A percentile compares a stretch with the other conserved stretches of the same genome.
These are phyloP conservation scores for Dittrichia graveolens DNA, from an alignment of 129 eudicot species.

Conservation along the genomic window DNA sequence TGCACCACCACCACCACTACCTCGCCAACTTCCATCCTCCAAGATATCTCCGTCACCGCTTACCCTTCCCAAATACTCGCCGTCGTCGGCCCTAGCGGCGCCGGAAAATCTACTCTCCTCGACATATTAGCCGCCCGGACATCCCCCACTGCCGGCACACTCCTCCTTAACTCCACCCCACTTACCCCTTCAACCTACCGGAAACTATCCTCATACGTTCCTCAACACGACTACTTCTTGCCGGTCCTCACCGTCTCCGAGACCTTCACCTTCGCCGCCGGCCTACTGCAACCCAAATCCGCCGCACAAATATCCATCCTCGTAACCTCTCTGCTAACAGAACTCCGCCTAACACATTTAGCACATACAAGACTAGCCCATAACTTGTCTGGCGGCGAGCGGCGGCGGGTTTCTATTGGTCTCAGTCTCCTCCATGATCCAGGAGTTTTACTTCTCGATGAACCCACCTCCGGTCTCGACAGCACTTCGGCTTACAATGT, in stretches of 20 bases:
- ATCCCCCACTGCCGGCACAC: slow-evolving; percentile 62
- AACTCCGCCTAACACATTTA: slow-evolving; percentile 65
- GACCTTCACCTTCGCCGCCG: slow-evolving; percentile 78
- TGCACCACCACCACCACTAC: slow-evolving; percentile 48
- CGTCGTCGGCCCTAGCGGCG: slow-evolving; percentile 96
- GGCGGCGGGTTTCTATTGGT: slow-evolving; percentile 84
- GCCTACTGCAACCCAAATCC: slow-evolving; percentile 57
- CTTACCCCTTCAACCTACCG: slow-evolving; percentile 60
- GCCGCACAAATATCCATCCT: slow-evolving; percentile 29
- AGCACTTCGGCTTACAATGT: slow-evolving; percentile 83
- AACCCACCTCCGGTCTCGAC: slow-evolving; percentile 94
- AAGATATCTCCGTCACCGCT: slow-evolving; percentile 71
- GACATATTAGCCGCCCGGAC: slow-evolving; percentile 89
- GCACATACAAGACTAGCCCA: slow-evolving; percentile 50
- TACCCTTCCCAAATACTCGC: slow-evolving; percentile 90
- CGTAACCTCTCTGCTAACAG: slow-evolving; percentile 54
- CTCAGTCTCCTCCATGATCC: slow-evolving; percentile 87
- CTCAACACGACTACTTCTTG: slow-evolving; percentile 76
- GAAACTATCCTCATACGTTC: slow-evolving; percentile 88
- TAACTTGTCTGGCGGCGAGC: slow-evolving; percentile 83
- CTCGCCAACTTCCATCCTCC: slow-evolving; percentile 65
- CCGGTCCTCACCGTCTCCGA: slow-evolving; percentile 82
- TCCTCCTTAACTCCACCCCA: slow-evolving; percentile 69
- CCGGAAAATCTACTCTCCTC: slow-evolving; percentile 94
- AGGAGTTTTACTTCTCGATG: slow-evolving; percentile 78